Evolutionary conservation across 1,139 yeast genomes (phyloP), one percentile per base, ranked within the genome.

Genomic region (Pichia sp.): DNA sequence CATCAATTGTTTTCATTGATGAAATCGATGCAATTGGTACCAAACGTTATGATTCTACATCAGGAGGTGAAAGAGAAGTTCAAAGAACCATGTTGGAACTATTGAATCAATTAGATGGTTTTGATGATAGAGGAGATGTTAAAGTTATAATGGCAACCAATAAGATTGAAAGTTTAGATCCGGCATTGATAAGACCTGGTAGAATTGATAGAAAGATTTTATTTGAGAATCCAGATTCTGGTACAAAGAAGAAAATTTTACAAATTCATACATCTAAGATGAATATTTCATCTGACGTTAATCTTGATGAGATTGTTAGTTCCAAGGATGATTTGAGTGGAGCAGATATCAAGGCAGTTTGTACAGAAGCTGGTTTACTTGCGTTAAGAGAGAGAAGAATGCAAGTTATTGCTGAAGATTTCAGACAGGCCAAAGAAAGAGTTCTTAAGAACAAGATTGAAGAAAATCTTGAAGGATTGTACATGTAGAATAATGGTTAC

Each of bases 71-170:
- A 70, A 79, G 97, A 61, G 98, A 94, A 71, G 88, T 94, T 58
- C 98, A 94, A 71, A 82, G 98, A 74, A 94, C 98, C 26, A 90
- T 94, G 97, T 76, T 94, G 79, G 98, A 94, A 69, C 74, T 94
- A 61, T 77, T 94, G 62, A 94, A 92, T 67, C 98, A 94, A 70
- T 77, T 94, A 61, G 99, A 94, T 67, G 99, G 99, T 39, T 94
- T 94, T 65, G 98, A 94, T 66, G 97, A 90, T 68, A 79, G 97
- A 63, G 97, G 97, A 47, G 98, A 92, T 64, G 95, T 94, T 56
- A 94, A 94, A 73, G 98, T 94, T 40, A 89, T 94, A 55, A 92
- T 94, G 98, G 99, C 99, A 22, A 94, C 99, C 18, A 94, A 94
- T 70, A 90, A 85, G 66, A 90, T 92, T 60, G 98, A 92, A 68